Evolutionary conservation across 495 filamentous ascomycete genomes (phyloP).

Genomic region (Penicillium diatomitis): DNA sequence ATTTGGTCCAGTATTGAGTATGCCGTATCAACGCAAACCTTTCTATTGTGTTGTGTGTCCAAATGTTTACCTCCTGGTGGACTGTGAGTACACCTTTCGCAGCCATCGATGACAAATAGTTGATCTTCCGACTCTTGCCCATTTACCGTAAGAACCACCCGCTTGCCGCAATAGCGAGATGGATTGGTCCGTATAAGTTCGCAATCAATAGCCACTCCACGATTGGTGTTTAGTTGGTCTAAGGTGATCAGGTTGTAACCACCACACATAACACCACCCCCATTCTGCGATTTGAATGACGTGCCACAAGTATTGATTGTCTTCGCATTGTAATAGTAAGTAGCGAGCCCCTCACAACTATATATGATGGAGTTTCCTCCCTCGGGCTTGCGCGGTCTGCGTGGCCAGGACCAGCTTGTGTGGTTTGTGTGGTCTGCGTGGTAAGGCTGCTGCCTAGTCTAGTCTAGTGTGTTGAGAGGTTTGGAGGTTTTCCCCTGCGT

Average conservation of each 20-base stretch:
- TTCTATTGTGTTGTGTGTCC: conserved; percentile 6
- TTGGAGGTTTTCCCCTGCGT: too few species aligned
- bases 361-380: too few species aligned
- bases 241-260: conserved; percentile 6
- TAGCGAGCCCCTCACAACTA: too few species aligned
- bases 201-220: conserved; percentile 11
- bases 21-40: conserved; percentile 9
- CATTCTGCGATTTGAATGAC: too few species aligned
- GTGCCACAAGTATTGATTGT: too few species aligned
- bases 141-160: conserved; percentile 9
- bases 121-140: conserved; percentile 5
- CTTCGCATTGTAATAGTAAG: too few species aligned
- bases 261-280: too few species aligned
- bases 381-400: too few species aligned
- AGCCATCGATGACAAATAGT: conserved; percentile 12
- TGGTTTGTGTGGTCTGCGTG: too few species aligned
- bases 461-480: too few species aligned
- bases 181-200: conserved; percentile 2
- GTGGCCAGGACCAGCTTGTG: too few species aligned
- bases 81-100: conserved; percentile 6
- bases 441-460: too few species aligned
- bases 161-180: conserved; percentile 9
- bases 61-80: conserved; percentile 1
- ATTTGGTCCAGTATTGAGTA: conserved; percentile 7
- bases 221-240: conserved; percentile 8